Conservation (phyloP, 805 yeast species). For the Kazachstania bromeliacearum region DNA sequence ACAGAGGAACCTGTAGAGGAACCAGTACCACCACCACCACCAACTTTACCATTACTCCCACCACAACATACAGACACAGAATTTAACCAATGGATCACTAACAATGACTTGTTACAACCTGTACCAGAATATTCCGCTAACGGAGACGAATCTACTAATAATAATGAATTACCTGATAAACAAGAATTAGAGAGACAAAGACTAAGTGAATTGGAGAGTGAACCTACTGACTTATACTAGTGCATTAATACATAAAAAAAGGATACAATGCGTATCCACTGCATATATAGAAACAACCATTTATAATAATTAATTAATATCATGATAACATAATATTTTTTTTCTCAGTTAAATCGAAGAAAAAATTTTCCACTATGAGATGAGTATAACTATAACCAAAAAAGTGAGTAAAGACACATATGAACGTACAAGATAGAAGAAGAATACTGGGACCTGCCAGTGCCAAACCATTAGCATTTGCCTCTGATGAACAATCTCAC, state of each 20-base stretch:
- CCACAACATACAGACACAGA: neutral
- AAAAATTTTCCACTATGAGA: no score
- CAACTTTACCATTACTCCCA: neutral
- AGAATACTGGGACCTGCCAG: constrained; percentile 75
- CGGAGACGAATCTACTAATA: neutral
- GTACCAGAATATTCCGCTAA: constrained; percentile 16
- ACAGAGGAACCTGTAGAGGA: no score
- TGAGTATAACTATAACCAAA: no score
- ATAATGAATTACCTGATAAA: constrained; percentile 31
- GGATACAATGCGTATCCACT: no score
- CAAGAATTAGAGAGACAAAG: constrained; percentile 33
- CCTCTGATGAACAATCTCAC: neutral
- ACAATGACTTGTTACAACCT: constrained; percentile 4
- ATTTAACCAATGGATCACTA: constrained; percentile 5
- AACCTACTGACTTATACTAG: constrained; percentile 34
- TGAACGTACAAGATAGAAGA: constrained; percentile 55
- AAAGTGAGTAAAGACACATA: constrained; percentile 4
- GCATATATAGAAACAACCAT: no score
- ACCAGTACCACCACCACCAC: neutral
- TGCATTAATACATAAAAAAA: no score
- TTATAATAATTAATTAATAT: constrained; percentile 2
- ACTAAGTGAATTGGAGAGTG: constrained; percentile 33
- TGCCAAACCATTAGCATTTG: constrained; percentile 43
- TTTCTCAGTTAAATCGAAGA: no score
- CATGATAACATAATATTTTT: no score